Percentiles rank a stretch among this genome's conserved stretches.
Conservation (phyloP, 768 basidiomycete species). For the Sporobolomyces roseus region DNA sequence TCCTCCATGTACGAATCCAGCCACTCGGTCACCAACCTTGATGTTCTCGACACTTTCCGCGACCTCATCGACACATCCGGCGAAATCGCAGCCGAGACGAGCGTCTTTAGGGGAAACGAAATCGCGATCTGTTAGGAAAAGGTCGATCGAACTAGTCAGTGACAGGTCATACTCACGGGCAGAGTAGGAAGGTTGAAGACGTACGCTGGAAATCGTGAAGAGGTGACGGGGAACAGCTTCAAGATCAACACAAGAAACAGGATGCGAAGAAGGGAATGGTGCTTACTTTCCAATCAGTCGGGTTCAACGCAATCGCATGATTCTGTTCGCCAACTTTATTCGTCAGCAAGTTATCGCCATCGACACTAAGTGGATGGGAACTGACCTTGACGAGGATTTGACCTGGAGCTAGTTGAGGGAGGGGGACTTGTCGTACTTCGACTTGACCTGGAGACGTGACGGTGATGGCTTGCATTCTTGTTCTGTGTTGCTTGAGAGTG, state of each 20-base stretch:
- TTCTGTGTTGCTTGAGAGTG: background rate
- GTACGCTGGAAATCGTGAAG: too few relatives aligned
- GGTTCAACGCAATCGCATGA: conserved; percentile 22
- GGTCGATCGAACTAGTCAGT: too few relatives aligned
- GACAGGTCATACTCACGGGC: too few relatives aligned
- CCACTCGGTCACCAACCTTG: conserved; percentile 23
- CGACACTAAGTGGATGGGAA: too few relatives aligned
- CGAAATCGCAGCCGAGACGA: conserved; percentile 18
- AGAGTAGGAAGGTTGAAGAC: too few relatives aligned
- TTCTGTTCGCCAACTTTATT: conserved; percentile 8
- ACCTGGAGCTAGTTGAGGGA: background rate
- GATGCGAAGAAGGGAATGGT: background rate
- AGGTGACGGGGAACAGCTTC: background rate
- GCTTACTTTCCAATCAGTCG: conserved; percentile 12
- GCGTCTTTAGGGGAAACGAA: background rate
- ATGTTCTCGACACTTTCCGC: conserved; percentile 1
- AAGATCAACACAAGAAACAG: background rate
- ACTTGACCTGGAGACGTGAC: conserved; percentile 3
- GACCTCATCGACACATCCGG: conserved; percentile 10
- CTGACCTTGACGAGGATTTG: conserved; percentile 23
- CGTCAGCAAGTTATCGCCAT: too few relatives aligned
- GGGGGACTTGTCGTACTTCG: background rate
- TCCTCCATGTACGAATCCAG: conserved; percentile 26
- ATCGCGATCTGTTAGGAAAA: conserved; percentile 2
- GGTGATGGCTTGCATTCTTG: conserved; percentile 6